phyloP scores from a whole-genome alignment of 2,329 filamentous ascomycete species.

The Claviceps maximensis region DNA sequence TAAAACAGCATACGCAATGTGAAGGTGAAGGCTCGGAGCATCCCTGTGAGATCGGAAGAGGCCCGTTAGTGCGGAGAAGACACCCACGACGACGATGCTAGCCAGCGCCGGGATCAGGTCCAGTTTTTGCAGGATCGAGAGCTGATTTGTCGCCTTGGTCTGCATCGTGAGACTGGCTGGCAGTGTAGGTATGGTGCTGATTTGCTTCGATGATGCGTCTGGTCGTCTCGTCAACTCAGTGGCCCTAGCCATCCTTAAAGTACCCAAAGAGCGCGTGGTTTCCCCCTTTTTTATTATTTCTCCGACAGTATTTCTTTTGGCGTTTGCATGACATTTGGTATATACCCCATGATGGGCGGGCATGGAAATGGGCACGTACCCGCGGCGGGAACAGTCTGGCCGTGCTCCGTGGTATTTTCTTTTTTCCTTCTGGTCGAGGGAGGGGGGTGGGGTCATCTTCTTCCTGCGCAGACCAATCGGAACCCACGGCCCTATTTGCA shows the following conservation, averaged over 20 bases:
- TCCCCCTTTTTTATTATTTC: too few relatives aligned
- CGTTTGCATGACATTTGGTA: too few relatives aligned
- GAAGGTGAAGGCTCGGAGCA: slow-evolving; percentile 10
- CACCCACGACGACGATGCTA: slow-evolving; percentile 5
- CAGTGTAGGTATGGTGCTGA: neutral
- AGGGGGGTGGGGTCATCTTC: too few relatives aligned
- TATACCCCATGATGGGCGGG: too few relatives aligned
- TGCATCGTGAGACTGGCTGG: neutral
- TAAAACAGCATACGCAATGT: slow-evolving; percentile 12
- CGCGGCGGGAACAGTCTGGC: neutral
- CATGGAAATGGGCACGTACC: neutral
- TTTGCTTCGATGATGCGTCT: neutral
- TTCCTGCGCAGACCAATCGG: too few relatives aligned
- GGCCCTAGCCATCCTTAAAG: too few relatives aligned
- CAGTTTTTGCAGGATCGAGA: slow-evolving; percentile 7
- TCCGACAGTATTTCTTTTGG: too few relatives aligned
- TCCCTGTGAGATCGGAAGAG: slow-evolving; percentile 7
- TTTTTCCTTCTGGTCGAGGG: too few relatives aligned
- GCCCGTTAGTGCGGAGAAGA: slow-evolving; percentile 7
- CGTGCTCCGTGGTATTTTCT: neutral
- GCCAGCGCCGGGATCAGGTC: slow-evolving; percentile 10
- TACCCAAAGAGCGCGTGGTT: too few relatives aligned
- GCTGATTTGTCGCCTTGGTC: neutral
- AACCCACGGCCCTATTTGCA: too few relatives aligned
- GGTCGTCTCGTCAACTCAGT: too few relatives aligned